Conservation (phyloP, 371 early-diverging fungal genomes). For the Actinomucor elegans region DNA sequence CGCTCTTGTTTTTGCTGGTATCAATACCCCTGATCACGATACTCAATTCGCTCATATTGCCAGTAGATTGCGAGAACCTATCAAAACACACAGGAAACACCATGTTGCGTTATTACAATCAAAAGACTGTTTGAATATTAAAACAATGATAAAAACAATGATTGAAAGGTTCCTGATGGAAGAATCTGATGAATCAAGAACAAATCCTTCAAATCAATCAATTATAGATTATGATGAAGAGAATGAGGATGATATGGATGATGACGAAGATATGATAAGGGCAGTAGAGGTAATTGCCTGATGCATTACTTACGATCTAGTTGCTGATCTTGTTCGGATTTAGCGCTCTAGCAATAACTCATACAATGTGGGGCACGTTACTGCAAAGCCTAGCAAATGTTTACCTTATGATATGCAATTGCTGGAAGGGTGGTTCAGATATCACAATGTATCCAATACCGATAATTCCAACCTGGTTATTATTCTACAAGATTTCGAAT, state of each 20-base stretch:
- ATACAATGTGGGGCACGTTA: background rate
- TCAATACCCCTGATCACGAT: constrained; percentile 50
- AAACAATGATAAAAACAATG: constrained; percentile 56
- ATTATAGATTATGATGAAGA: constrained; percentile 15
- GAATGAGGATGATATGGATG: constrained; percentile 30
- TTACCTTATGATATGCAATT: constrained; percentile 62
- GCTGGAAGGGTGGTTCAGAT: constrained; percentile 65
- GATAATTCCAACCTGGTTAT: constrained; percentile 59
- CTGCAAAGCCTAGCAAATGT: constrained; percentile 20
- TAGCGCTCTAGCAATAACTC: no score
- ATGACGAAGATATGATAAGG: constrained; percentile 21
- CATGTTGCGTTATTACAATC: constrained; percentile 69
- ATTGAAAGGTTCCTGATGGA: constrained; percentile 57
- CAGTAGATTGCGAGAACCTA: constrained; percentile 36
- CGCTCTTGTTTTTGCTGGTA: constrained; percentile 68
- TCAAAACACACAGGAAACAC: constrained; percentile 18
- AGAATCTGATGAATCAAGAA: background rate
- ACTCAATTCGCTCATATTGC: constrained; percentile 50
- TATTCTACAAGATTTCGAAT: constrained; percentile 86
- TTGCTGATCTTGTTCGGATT: no score
- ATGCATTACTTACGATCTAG: no score
- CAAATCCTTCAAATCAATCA: no score
- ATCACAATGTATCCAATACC: constrained; percentile 15
- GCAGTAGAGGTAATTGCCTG: constrained; percentile 1
- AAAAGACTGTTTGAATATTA: constrained; percentile 59